Evolutionary conservation across 495 filamentous ascomycete genomes (phyloP).

Genomic region (Durotheca rogersii): DNA sequence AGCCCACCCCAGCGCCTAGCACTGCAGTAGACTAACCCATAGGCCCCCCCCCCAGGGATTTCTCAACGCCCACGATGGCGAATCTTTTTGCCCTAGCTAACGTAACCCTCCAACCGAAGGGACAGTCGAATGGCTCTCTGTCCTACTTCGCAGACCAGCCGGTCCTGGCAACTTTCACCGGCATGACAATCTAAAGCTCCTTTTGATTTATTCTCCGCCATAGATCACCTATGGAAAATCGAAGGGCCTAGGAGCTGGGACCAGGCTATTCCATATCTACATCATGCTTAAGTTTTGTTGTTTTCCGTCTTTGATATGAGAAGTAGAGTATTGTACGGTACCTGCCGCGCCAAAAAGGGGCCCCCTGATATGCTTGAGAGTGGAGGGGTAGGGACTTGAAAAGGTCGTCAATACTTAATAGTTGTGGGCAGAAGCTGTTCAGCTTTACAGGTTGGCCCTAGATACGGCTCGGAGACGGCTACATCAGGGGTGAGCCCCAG

Average conservation of each 20-base stretch:
- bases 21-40: conserved; percentile 1
- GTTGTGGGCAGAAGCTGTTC: too few species aligned
- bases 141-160: conserved; percentile 4
- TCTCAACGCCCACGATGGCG: conserved; percentile 14
- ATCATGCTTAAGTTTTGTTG: too few species aligned
- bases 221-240: not conserved
- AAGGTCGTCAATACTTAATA: too few species aligned
- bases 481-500: too few species aligned
- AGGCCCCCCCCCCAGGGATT: conserved; percentile 27
- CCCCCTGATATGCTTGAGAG: too few species aligned
- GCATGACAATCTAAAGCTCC: conserved; percentile 17
- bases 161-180: conserved; percentile 15
- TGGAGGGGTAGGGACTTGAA: too few species aligned
- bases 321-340: too few species aligned
- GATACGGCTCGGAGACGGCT: too few species aligned
- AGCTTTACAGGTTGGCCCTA: too few species aligned
- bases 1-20: too few species aligned
- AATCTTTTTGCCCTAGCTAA: conserved; percentile 19
- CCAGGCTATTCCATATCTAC: not conserved
- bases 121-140: conserved; percentile 11
- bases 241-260: not conserved
- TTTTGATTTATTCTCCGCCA: not conserved
- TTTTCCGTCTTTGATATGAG: too few species aligned
- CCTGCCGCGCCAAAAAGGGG: too few species aligned
- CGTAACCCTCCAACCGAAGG: conserved; percentile 8